Evolutionary conservation across 306 rosid genomes (phyloP).

Genomic region (Geum urbanum): DNA sequence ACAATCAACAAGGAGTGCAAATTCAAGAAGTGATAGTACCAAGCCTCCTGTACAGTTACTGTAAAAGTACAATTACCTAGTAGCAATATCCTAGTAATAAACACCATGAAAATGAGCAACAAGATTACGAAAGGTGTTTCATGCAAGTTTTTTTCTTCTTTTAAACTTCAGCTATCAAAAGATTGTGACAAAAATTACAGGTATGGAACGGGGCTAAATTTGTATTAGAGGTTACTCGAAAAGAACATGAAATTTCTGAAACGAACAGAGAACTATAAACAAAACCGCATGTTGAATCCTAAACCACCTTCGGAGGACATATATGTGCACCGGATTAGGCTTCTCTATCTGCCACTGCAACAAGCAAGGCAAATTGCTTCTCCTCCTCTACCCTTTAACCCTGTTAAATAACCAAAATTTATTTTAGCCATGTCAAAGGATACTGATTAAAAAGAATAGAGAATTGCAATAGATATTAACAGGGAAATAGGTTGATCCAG

Average conservation of each 20-base stretch:
- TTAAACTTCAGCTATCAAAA: neutral
- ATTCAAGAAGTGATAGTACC: neutral
- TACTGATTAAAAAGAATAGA: neutral
- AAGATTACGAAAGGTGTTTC: neutral
- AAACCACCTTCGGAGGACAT: constrained; percentile 21
- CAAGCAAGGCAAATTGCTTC: constrained; percentile 26
- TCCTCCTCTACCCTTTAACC: constrained; percentile 39
- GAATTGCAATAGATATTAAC: constrained; percentile 1
- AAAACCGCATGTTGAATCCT: constrained; percentile 37
- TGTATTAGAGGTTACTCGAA: constrained; percentile 8
- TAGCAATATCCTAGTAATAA: neutral
- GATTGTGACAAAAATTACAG: neutral
- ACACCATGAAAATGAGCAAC: neutral
- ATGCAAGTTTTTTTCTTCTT: neutral
- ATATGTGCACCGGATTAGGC: constrained; percentile 15
- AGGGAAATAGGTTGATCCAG: neutral
- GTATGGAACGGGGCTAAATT: constrained; percentile 10
- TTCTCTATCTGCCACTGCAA: constrained; percentile 25
- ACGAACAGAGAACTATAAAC: constrained; percentile 29
- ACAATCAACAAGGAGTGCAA: constrained; percentile 17
- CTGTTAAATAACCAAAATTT: constrained; percentile 28
- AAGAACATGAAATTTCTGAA: neutral
- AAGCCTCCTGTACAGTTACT: neutral
- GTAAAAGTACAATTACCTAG: neutral
- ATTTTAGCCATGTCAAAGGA: neutral